phyloP scores from a whole-genome alignment of 2,329 filamentous ascomycete species.

The Pyrenophora tritici-repentis region DNA sequence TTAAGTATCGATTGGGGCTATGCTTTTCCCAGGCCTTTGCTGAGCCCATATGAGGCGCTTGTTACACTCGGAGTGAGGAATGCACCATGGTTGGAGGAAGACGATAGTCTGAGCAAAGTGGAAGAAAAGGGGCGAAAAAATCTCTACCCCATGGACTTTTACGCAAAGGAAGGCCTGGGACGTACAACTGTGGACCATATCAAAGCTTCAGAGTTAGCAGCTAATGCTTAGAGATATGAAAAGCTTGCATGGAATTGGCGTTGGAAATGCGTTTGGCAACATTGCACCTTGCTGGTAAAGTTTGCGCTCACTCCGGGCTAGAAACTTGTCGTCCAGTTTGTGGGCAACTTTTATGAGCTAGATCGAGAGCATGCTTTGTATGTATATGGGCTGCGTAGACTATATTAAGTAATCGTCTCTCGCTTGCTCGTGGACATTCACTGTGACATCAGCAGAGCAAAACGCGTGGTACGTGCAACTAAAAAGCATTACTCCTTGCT shows the following conservation, averaged over 20 bases:
- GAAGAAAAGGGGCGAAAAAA: conserved; percentile 56
- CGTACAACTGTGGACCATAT: conserved; percentile 63
- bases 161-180: conserved; percentile 87
- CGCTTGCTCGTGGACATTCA: too few species aligned
- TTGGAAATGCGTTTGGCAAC: not conserved
- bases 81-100: conserved; percentile 67
- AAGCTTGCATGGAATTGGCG: not conserved
- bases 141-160: conserved; percentile 98
- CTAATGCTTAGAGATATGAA: not conserved
- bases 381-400: too few species aligned
- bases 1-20: conserved; percentile 99
- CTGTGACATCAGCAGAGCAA: not conserved
- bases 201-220: conserved; percentile 25
- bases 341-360: too few species aligned
- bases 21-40: conserved; percentile 82
- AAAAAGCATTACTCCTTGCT: too few species aligned
- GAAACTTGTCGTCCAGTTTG: too few species aligned
- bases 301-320: too few species aligned
- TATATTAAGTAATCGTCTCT: not conserved
- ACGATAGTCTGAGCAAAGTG: conserved; percentile 24
- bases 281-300: too few species aligned
- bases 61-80: conserved; percentile 81
- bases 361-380: too few species aligned
- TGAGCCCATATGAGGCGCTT: conserved; percentile 94
- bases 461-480: not conserved